Evolutionary conservation across 2,329 filamentous ascomycete species (phyloP).

Genomic region (Xylariaceae sp.): DNA sequence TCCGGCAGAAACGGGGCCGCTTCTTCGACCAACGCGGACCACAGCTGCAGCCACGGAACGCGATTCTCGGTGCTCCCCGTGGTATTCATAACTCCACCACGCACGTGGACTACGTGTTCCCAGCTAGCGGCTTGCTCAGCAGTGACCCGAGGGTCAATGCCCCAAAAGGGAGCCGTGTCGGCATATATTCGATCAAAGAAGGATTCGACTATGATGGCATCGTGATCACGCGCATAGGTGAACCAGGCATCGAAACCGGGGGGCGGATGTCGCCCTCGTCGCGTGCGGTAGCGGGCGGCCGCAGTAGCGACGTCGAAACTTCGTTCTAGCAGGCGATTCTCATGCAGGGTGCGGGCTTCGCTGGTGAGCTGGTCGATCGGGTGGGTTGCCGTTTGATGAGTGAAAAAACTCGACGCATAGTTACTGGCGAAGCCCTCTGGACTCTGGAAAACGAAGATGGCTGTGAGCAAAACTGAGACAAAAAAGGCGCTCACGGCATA

Average conservation of each 20-base stretch:
- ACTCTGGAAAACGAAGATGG: conserved; percentile 24
- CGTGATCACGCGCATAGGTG: conserved; percentile 46
- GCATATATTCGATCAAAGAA: conserved; percentile 63
- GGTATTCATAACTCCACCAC: conserved; percentile 40
- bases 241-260: conserved; percentile 62
- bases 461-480: conserved; percentile 24
- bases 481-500: conserved; percentile 24
- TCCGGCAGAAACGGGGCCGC: conserved; percentile 50
- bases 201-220: conserved; percentile 57
- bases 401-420: conserved; percentile 25
- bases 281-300: conserved; percentile 51
- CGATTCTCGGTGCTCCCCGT: conserved; percentile 39
- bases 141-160: conserved; percentile 37
- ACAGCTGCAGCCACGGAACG: conserved; percentile 46
- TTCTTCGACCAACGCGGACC: conserved; percentile 47
- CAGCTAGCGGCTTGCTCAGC: conserved; percentile 38
- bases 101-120: conserved; percentile 46
- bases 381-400: conserved; percentile 34
- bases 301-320: conserved; percentile 49
- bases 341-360: conserved; percentile 43
- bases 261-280: conserved; percentile 57
- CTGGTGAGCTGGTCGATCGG: conserved; percentile 50
- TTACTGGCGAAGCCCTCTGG: conserved; percentile 23
- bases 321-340: conserved; percentile 40
- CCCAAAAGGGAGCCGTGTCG: conserved; percentile 52